Percentiles rank a stretch among this genome's conserved stretches.
These are phyloP conservation scores for Pseudomicrostroma phylloplanum DNA, from an alignment of 1,284 basidiomycete genomes.

Conservation along the genomic window DNA sequence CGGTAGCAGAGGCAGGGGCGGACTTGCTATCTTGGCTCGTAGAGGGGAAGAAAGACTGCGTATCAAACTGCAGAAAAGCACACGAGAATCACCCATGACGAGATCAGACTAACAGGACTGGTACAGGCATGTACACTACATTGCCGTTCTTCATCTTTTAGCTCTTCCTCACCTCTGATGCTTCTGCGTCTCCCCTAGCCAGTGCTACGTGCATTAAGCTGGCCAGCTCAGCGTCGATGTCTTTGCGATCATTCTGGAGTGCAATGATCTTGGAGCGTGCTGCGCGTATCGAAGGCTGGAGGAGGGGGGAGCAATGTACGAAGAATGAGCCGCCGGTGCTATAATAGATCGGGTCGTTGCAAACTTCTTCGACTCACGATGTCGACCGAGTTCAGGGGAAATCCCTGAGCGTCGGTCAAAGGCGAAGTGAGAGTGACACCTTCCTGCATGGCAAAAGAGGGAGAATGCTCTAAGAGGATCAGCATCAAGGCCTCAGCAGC, in stretches of 20 bases:
- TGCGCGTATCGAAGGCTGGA: constrained; percentile 2
- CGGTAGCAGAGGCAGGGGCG: too few relatives aligned
- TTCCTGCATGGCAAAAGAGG: not conserved
- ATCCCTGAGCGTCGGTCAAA: not conserved
- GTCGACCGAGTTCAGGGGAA: constrained; percentile 1
- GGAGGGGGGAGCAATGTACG: not conserved
- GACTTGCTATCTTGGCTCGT: too few relatives aligned
- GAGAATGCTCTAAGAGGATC: not conserved
- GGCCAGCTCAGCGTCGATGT: constrained; percentile 1
- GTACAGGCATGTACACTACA: too few relatives aligned
- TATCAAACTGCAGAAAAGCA: too few relatives aligned
- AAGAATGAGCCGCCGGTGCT: not conserved
- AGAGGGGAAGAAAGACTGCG: too few relatives aligned
- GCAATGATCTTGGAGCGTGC: constrained; percentile 5
- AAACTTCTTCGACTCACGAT: not conserved
- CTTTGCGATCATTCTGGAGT: constrained; percentile 1
- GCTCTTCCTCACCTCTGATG: not conserved
- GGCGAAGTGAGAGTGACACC: constrained; percentile 2
- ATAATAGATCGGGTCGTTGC: not conserved
- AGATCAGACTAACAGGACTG: too few relatives aligned
- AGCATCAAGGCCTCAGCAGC: not conserved
- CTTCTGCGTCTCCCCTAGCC: not conserved
- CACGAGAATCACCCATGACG: too few relatives aligned
- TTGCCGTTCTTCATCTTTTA: too few relatives aligned
- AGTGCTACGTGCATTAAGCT: not conserved